These are phyloP conservation scores for Sphaerulina musiva DNA, from an alignment of 2,329 filamentous ascomycete genomes.

Conservation along the genomic window DNA sequence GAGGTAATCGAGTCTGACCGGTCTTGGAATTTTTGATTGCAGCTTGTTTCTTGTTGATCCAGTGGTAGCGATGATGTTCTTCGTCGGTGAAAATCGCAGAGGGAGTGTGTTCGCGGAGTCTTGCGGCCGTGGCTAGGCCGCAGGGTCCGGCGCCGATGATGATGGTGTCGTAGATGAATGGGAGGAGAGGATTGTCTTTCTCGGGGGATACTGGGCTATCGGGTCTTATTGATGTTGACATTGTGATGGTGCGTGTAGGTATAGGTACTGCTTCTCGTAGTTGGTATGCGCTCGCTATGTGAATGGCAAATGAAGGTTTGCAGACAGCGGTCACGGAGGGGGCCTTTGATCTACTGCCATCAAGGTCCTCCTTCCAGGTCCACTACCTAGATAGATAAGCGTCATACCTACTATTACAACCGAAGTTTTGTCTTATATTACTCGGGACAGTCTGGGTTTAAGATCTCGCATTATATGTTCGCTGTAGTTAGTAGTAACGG, in stretches of 20 bases:
- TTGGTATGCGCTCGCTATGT: neutral
- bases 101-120: constrained; percentile 64
- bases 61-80: constrained; percentile 74
- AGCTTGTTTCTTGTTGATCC: constrained; percentile 60
- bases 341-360: constrained; percentile 7
- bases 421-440: neutral
- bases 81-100: constrained; percentile 77
- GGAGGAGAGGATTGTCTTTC: constrained; percentile 14
- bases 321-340: neutral
- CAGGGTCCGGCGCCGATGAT: constrained; percentile 70
- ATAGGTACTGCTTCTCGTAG: no score
- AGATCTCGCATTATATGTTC: no score
- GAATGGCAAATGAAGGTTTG: neutral
- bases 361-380: constrained; percentile 12
- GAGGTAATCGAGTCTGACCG: constrained; percentile 30
- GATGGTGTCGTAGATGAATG: constrained; percentile 54
- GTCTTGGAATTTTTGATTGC: constrained; percentile 50
- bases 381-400: constrained; percentile 7
- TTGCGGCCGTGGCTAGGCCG: constrained; percentile 65
- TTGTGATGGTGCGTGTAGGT: neutral
- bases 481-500: no score
- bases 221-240: constrained; percentile 13
- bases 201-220: constrained; percentile 18
- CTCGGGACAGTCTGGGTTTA: no score
- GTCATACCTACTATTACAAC: neutral